Base-by-base conservation (phyloP, 2,329 filamentous ascomycete genomes). In the Elsinoe batatas region DNA sequence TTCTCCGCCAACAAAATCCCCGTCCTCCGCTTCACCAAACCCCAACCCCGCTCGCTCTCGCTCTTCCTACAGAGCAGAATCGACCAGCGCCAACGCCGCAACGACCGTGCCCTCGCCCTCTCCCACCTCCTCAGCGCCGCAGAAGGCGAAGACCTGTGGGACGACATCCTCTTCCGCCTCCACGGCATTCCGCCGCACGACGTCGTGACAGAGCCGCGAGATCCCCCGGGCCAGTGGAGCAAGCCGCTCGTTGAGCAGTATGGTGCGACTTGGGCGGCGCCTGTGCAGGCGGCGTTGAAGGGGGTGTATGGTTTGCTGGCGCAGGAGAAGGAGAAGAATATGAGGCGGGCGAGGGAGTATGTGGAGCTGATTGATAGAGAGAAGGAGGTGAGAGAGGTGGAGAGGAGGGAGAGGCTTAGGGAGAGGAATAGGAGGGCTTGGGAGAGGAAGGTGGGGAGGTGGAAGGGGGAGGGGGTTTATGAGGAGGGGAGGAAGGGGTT, bases 1-100 rank as follows among this genome's bases (percentile, higher is more conserved):
- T 71, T 78, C 32, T 76, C 78, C 3, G 75, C 82, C 2, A 73
- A 75, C 38, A 76, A 75, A 22, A 68, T 83, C 20, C 80, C 85
- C 0, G 85, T 90, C 63, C 67, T 91, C 26, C 80, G 87, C 35
- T 69, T 84, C 43, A 76, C 72, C 59, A 87, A 85, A 66, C 82
- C 83, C 3, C 84, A 90, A 66, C 78, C 83, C 1, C 64, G 66
- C 0, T 68, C 69, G n/a, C 68, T 91, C 17, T 78, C 75, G n/a
- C 71, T 77, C 7, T 74, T 84, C 13, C 63, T 91, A 1, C 71
- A 74, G 8, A 71, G 79, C 50, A 80, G 79, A 62, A 67, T 77
- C 15, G 58, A 64, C 3, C 65, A 69, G 37, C 76, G 76, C n/a
- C 68, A 74, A 42, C 65, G 65, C 43, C 69, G 74, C 13, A 66